Percentiles rank a stretch among this genome's conserved stretches.
Evolutionary conservation across 1,284 basidiomycete genomes (phyloP).

Genomic region (Tilletiaria anomala): DNA sequence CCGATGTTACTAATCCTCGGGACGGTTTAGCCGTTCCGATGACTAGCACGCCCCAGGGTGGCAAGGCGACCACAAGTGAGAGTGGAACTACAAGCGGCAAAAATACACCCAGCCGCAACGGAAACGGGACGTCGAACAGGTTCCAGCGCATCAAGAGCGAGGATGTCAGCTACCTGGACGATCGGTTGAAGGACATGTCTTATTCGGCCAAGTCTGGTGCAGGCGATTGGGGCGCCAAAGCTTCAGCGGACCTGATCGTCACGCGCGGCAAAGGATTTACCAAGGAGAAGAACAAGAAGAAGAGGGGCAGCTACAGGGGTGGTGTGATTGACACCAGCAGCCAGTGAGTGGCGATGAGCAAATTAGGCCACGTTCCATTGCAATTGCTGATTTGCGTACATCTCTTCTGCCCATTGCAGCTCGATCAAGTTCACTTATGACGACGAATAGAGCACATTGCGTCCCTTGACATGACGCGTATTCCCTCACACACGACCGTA

Average conservation of each 20-base stretch:
- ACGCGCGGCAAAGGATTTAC: constrained; percentile 87
- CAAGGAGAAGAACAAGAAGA: constrained; percentile 99
- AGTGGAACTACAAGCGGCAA: constrained; percentile 3
- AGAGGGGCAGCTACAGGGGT: constrained; percentile 52
- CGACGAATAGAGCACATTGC: constrained; percentile 12
- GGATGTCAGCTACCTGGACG: constrained; percentile 48
- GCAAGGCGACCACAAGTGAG: constrained; percentile 2
- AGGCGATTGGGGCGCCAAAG: constrained; percentile 76
- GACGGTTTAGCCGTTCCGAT: constrained; percentile 4
- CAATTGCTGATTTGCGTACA: neutral
- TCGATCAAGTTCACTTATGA: constrained; percentile 38
- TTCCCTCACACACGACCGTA: neutral
- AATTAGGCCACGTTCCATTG: neutral
- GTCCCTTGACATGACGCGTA: no score
- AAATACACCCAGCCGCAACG: no score
- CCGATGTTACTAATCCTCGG: no score
- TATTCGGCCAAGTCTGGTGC: constrained; percentile 56
- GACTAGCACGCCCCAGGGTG: constrained; percentile 16
- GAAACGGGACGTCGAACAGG: constrained; percentile 21
- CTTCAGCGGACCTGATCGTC: constrained; percentile 72
- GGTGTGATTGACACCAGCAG: constrained; percentile 33
- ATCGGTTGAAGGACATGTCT: constrained; percentile 60
- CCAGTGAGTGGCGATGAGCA: no score
- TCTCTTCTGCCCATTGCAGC: constrained; percentile 5
- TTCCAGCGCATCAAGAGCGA: constrained; percentile 72